phyloP scores from a whole-genome alignment of 2,329 filamentous ascomycete genomes.

The Xylariomycetidae sp. region DNA sequence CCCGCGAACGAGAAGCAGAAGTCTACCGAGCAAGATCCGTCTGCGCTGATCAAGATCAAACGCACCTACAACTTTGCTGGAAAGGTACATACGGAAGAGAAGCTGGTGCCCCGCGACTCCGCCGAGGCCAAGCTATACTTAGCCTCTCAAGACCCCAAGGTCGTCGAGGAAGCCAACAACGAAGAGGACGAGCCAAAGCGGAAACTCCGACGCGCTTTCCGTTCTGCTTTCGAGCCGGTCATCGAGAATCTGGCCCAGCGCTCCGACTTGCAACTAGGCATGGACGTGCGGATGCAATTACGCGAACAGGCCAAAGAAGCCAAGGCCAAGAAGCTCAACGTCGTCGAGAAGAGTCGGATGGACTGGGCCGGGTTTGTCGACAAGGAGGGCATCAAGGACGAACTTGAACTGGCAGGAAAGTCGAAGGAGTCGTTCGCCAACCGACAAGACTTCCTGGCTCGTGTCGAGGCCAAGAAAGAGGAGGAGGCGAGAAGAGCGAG shows the following conservation, averaged over 20 bases:
- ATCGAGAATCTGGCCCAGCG: constrained; percentile 38
- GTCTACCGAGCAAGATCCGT: constrained; percentile 3
- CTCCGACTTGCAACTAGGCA: constrained; percentile 52
- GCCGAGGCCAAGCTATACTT: constrained; percentile 62
- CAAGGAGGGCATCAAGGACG: constrained; percentile 64
- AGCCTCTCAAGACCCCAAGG: constrained; percentile 38
- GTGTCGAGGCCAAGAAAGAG: constrained; percentile 57
- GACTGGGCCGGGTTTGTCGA: constrained; percentile 69
- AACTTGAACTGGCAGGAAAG: constrained; percentile 58
- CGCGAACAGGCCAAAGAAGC: constrained; percentile 36
- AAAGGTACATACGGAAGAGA: constrained; percentile 65
- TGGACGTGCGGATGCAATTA: constrained; percentile 41
- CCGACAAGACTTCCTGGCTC: constrained; percentile 58
- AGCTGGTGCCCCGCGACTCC: constrained; percentile 58
- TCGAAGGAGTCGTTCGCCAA: constrained; percentile 58
- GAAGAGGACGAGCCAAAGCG: constrained; percentile 32
- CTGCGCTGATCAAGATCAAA: constrained; percentile 55
- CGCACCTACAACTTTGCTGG: constrained; percentile 72
- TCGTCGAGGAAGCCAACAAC: constrained; percentile 15
- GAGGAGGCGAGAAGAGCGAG: constrained; percentile 53
- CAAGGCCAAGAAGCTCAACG: constrained; percentile 60
- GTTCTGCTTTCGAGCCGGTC: constrained; percentile 57
- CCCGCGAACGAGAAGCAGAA: constrained; percentile 13
- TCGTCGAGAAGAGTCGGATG: constrained; percentile 66
- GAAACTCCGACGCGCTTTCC: constrained; percentile 49